phyloP scores from a whole-genome alignment of 2,329 filamentous ascomycete species.

The Exophiala sp. region DNA sequence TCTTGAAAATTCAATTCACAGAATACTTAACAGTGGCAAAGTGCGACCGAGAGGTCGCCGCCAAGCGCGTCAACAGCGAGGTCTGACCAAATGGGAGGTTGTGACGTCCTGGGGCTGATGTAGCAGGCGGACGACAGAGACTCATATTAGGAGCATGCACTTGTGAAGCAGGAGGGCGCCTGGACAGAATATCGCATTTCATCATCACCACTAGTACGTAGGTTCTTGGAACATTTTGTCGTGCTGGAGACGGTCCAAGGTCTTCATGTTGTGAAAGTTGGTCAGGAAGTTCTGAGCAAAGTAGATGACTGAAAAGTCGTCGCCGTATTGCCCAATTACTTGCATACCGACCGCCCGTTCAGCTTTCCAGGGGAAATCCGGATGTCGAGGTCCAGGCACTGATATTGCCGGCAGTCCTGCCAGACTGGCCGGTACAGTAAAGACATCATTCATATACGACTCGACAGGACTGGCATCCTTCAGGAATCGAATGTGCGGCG shows the following conservation, averaged over 20 bases:
- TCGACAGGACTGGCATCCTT: conserved; percentile 50
- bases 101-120: too few species aligned
- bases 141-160: neutral
- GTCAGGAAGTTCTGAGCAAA: conserved; percentile 19
- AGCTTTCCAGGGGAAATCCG: conserved; percentile 19
- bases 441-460: conserved; percentile 86
- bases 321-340: conserved; percentile 44
- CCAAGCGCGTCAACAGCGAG: neutral
- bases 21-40: neutral
- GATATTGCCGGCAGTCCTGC: conserved; percentile 86
- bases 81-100: neutral
- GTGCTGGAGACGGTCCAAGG: neutral
- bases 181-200: neutral
- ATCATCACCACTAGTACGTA: neutral
- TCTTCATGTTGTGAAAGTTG: conserved; percentile 12
- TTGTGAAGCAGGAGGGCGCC: neutral
- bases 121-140: too few species aligned
- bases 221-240: neutral
- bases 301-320: conserved; percentile 33
- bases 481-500: conserved; percentile 60
- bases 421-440: conserved; percentile 89
- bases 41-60: neutral
- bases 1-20: too few species aligned
- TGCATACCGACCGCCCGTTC: conserved; percentile 39
- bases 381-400: conserved; percentile 54